Evolutionary conservation across 768 basidiomycete genomes (phyloP).

Genomic region (Neoboletus brunneissimus): DNA sequence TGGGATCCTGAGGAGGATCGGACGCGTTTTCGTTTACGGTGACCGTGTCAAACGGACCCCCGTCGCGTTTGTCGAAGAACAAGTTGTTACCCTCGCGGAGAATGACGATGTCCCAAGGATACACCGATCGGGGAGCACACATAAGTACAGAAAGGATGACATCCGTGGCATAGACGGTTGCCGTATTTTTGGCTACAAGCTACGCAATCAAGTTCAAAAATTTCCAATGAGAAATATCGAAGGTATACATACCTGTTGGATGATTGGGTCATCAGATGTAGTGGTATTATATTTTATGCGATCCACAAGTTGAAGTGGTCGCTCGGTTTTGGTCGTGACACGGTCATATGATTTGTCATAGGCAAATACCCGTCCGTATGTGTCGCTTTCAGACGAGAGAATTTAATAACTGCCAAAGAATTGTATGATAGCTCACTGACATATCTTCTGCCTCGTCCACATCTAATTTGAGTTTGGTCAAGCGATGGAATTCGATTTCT

Average conservation of each 20-base stretch:
- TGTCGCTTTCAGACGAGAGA: constrained; percentile 47
- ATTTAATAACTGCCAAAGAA: constrained; percentile 5
- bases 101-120: constrained; percentile 99
- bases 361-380: constrained; percentile 85
- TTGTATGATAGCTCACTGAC: constrained; percentile 44
- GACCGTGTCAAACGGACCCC: constrained; percentile 94
- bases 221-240: not conserved
- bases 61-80: constrained; percentile 97
- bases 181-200: constrained; percentile 78
- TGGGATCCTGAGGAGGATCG: constrained; percentile 85
- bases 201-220: constrained; percentile 31
- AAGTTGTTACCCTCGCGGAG: constrained; percentile 89
- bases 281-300: constrained; percentile 97
- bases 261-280: constrained; percentile 96
- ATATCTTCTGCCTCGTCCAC: constrained; percentile 90
- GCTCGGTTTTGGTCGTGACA: constrained; percentile 89
- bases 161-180: constrained; percentile 91
- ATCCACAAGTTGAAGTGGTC: constrained; percentile 87
- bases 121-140: constrained; percentile 92
- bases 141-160: constrained; percentile 93
- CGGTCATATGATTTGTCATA: constrained; percentile 97
- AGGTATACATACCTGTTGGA: constrained; percentile 65
- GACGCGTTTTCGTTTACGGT: constrained; percentile 99
- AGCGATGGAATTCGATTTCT: constrained; percentile 93
- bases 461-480: constrained; percentile 88